Evolutionary conservation across 1,139 yeast genomes (phyloP).

Genomic region (Blastobotrys apis): DNA sequence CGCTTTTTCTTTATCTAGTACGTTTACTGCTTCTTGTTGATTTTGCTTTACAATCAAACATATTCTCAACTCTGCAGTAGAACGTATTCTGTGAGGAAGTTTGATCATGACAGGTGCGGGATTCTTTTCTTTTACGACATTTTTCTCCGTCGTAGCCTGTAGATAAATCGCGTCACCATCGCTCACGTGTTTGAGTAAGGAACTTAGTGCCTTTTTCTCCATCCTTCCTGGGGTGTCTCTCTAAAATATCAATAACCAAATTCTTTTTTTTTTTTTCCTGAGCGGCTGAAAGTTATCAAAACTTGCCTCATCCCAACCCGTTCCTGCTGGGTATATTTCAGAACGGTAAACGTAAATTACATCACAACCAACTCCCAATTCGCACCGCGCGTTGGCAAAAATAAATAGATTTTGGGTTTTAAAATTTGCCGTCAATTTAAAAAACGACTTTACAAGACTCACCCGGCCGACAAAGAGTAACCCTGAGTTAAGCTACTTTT

Average conservation of each 20-base stretch:
- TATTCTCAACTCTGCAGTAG: conserved; percentile 22
- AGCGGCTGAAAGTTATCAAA: background rate
- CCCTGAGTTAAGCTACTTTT: background rate
- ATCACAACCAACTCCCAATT: too few relatives aligned
- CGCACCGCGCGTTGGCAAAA: too few relatives aligned
- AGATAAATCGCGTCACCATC: conserved; percentile 21
- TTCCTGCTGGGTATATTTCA: too few relatives aligned
- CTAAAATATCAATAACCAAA: too few relatives aligned
- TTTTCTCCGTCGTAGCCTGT: conserved; percentile 17
- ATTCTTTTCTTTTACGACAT: conserved; percentile 15
- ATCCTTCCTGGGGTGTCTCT: conserved; percentile 3
- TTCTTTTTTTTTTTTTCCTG: too few relatives aligned
- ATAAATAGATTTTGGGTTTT: too few relatives aligned
- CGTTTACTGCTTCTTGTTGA: conserved; percentile 21
- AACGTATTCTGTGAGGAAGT: conserved; percentile 24
- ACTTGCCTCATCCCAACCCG: too few relatives aligned
- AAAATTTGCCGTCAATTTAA: background rate
- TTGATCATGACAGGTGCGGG: conserved; percentile 25
- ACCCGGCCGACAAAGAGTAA: conserved; percentile 5
- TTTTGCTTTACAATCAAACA: conserved; percentile 29
- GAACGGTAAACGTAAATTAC: too few relatives aligned
- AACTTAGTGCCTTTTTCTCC: conserved; percentile 9
- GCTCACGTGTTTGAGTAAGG: conserved; percentile 15
- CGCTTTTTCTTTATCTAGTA: conserved; percentile 20
- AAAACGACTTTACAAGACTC: background rate